Evolutionary conservation across 2,329 filamentous ascomycete species (phyloP).

Genomic region (Colletotrichum magnum): DNA sequence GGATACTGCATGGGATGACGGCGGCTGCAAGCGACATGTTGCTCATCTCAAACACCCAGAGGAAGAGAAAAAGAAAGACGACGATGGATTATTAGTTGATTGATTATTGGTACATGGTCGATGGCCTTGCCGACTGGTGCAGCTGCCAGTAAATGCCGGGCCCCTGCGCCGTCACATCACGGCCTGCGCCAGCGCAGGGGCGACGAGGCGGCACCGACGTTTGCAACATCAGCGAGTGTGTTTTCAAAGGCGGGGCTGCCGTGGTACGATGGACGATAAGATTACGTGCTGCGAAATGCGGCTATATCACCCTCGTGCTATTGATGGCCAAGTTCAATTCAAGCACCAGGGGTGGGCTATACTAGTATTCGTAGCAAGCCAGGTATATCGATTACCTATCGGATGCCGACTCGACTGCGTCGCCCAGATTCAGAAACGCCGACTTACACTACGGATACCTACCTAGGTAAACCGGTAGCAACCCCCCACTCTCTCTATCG

Average conservation of each 20-base stretch:
- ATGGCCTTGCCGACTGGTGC: background rate
- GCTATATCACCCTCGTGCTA: constrained; percentile 15
- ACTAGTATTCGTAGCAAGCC: too few species aligned
- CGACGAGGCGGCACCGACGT: constrained; percentile 8
- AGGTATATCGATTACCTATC: constrained; percentile 11
- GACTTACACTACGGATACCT: background rate
- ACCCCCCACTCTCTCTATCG: background rate
- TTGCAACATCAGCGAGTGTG: constrained; percentile 13
- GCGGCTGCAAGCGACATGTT: constrained; percentile 7
- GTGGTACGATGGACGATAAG: constrained; percentile 12
- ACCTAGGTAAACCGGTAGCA: background rate
- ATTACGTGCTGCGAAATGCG: constrained; percentile 10
- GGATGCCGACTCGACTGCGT: constrained; percentile 19
- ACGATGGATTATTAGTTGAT: too few species aligned
- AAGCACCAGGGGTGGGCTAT: constrained; percentile 2
- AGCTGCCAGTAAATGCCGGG: background rate
- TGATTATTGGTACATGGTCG: too few species aligned
- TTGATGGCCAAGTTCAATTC: constrained; percentile 11
- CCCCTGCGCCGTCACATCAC: background rate
- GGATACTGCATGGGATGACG: constrained; percentile 8
- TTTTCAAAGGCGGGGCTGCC: constrained; percentile 17
- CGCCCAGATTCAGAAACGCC: background rate
- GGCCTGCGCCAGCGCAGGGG: background rate
- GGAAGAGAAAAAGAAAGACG: too few species aligned
- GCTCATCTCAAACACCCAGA: background rate